Evolutionary conservation across 257 asterid species (phyloP), one percentile per base, ranked within the genome.

Genomic region (Solanum appendiculatum): DNA sequence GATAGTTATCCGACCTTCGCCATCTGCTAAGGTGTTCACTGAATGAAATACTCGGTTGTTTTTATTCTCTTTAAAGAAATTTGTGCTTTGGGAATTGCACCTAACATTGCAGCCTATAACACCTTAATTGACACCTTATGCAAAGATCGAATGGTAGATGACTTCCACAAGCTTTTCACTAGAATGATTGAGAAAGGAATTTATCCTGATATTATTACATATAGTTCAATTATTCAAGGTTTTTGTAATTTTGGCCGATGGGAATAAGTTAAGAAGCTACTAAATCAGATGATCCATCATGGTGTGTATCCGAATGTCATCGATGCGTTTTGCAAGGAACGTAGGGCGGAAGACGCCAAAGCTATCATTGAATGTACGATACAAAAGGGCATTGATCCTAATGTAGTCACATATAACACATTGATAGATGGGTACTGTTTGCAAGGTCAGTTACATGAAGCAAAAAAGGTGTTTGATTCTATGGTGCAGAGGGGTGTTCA

Each of bases 261-360:
- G 88, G 33, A 84, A 23, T 86, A 88, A 70, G 89, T 33, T 3
- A 84, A 40, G 64, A 48, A 44, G 54, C 54, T 87, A 15, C 48
- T 69, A 2, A 69, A 16, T 31, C 74, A 84, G 42, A 90, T 89
- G 86, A 16, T 10, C 13, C 25, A 36, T 42, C 44, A 37, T 11
- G 46, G 77, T 14, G 64, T 86, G 7, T n/a, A 27, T 39, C 86
- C 81, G 3, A 14, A 54, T 86, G 68, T 84, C 23, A 29, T 80
- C 1, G 86, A 89, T 82, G 86, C 88, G 6, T 78, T 84, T 39
- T 86, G 89, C 42, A 89, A 66, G 37, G 37, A 66, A 66, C 37
- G 74, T 66, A 12, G 20, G 23, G 21, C 5, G 11, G 74, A 66
- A 13, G 73, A 27, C 5, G 5, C 73, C 21, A 14, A 66, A 27